Evolutionary conservation across 1,284 basidiomycete genomes (phyloP).

Genomic region (Pholiota adiposa): DNA sequence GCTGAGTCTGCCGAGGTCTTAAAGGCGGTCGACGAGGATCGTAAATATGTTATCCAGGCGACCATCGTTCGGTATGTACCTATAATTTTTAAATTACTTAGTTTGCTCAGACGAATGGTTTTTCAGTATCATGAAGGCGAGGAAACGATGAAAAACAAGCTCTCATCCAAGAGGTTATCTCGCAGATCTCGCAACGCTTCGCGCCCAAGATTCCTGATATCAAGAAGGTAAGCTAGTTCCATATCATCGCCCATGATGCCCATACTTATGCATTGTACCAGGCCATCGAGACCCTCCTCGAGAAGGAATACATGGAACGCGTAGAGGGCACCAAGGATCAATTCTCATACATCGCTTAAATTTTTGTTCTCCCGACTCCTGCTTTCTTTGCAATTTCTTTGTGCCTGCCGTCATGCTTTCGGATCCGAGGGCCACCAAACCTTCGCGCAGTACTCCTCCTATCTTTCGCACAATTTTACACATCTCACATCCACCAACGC

Average conservation of each 20-base stretch:
- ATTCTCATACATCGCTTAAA: constrained; percentile 75
- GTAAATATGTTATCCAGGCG: constrained; percentile 96
- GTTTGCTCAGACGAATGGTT: background rate
- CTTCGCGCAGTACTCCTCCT: background rate
- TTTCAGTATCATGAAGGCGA: constrained; percentile 93
- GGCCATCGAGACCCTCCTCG: constrained; percentile 97
- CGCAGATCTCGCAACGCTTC: constrained; percentile 89
- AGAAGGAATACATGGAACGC: constrained; percentile 98
- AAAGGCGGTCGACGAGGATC: constrained; percentile 97
- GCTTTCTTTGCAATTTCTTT: background rate
- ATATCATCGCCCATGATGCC: background rate
- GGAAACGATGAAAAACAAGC: constrained; percentile 98
- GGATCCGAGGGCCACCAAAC: background rate
- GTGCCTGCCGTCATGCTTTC: background rate
- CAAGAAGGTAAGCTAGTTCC: constrained; percentile 67
- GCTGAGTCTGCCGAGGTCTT: constrained; percentile 90
- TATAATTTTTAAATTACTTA: constrained; percentile 8
- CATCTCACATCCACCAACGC: constrained; percentile 6
- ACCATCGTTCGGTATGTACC: constrained; percentile 87
- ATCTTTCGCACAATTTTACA: background rate
- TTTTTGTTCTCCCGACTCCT: constrained; percentile 2
- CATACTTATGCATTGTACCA: constrained; percentile 33
- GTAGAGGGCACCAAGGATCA: constrained; percentile 83
- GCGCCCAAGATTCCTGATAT: constrained; percentile 91
- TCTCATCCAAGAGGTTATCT: constrained; percentile 93